Percentiles rank a stretch among this genome's conserved stretches.
Evolutionary conservation across 2,329 filamentous ascomycete species (phyloP).

Genomic region (Fusarium pseudocircinatum): DNA sequence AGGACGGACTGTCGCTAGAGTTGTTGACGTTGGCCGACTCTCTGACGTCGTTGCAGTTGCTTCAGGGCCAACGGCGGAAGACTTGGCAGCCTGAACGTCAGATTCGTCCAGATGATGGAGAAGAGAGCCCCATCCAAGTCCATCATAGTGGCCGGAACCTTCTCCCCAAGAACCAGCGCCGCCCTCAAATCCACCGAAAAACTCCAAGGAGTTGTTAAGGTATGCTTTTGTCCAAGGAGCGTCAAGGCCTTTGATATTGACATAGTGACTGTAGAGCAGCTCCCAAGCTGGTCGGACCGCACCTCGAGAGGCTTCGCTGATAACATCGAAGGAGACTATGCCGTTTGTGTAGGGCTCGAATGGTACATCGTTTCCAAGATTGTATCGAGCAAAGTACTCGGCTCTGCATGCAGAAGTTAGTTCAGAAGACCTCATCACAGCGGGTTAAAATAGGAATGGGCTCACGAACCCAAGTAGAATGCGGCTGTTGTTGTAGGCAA

Average conservation of each 20-base stretch:
- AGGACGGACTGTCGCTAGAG: background rate
- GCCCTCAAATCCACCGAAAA: background rate
- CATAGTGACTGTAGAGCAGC: slow-evolving; percentile 25
- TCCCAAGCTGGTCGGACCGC: slow-evolving; percentile 1
- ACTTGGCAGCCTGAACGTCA: background rate
- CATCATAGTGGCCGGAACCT: background rate
- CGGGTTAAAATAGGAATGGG: rapidly evolving
- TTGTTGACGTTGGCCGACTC: background rate
- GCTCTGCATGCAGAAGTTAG: background rate
- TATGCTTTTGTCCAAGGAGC: slow-evolving; percentile 29
- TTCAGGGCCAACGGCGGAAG: background rate
- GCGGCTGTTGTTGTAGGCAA: slow-evolving; percentile 27
- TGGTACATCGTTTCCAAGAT: slow-evolving; percentile 24
- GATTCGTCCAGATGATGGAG: background rate
- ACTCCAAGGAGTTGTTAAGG: background rate
- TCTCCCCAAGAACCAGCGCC: background rate
- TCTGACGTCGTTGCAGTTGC: background rate
- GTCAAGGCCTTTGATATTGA: slow-evolving; percentile 16
- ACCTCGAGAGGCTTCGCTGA: slow-evolving; percentile 15
- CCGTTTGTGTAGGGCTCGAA: slow-evolving; percentile 32
- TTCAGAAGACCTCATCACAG: no score
- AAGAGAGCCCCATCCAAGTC: slow-evolving; percentile 2
- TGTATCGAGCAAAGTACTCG: slow-evolving; percentile 27
- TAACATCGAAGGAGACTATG: slow-evolving; percentile 1
- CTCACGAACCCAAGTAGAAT: slow-evolving; percentile 30